Conservation (phyloP, 176 grass and related monocot genomes). For the Themeda triandra region DNA sequence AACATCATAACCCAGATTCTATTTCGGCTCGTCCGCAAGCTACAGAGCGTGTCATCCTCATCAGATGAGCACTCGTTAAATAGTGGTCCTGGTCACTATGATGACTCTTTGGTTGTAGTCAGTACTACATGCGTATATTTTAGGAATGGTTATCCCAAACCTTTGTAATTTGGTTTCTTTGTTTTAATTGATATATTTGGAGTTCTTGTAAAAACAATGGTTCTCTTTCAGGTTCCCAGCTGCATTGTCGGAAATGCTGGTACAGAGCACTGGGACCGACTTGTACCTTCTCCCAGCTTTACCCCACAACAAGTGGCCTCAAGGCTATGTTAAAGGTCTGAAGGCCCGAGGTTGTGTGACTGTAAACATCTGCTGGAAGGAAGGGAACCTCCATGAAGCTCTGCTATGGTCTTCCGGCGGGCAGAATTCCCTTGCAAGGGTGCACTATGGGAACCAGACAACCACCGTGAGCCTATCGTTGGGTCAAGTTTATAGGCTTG, state of each 20-base stretch:
- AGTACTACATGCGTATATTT: too few species aligned
- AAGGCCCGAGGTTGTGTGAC: constrained; percentile 68
- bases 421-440: constrained; percentile 36
- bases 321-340: constrained; percentile 72
- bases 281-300: constrained; percentile 76
- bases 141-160: too few species aligned
- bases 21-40: too few species aligned
- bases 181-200: background rate
- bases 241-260: constrained; percentile 82
- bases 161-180: too few species aligned
- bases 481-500: constrained; percentile 56
- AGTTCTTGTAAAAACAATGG: background rate
- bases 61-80: too few species aligned
- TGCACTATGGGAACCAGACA: constrained; percentile 42
- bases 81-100: too few species aligned
- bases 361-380: constrained; percentile 77
- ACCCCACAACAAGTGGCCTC: constrained; percentile 68
- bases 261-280: constrained; percentile 69
- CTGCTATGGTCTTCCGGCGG: constrained; percentile 52
- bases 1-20: too few species aligned
- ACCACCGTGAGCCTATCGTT: constrained; percentile 12
- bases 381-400: constrained; percentile 78
- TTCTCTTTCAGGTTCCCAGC: constrained; percentile 64
- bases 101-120: too few species aligned
- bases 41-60: too few species aligned